Conservation (phyloP, 2,329 filamentous ascomycete genomes). For the Ramularia endophylla region DNA sequence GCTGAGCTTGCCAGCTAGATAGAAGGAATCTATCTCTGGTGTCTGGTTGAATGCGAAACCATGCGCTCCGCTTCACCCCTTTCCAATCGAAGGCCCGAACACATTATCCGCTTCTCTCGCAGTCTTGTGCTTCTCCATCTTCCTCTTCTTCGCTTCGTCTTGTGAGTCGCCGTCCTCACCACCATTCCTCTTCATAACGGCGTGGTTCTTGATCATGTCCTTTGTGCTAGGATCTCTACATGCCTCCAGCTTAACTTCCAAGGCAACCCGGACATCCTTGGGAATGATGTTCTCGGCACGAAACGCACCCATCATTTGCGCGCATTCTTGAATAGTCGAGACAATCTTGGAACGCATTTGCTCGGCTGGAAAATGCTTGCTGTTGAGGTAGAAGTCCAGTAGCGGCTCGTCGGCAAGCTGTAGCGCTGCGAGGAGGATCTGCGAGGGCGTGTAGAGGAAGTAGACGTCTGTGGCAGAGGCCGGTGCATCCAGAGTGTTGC, state of each 20-base stretch:
- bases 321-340: slow-evolving; percentile 35
- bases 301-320: slow-evolving; percentile 32
- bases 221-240: slow-evolving; percentile 70
- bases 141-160: slow-evolving; percentile 40
- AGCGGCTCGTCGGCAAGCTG: slow-evolving; percentile 67
- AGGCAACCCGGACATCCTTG: slow-evolving; percentile 26
- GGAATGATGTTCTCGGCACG: slow-evolving; percentile 21
- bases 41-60: too few species aligned
- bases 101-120: slow-evolving; percentile 36
- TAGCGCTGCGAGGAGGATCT: slow-evolving; percentile 84
- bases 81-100: slow-evolving; percentile 34
- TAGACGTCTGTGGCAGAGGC: slow-evolving; percentile 91
- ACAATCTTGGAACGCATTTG: slow-evolving; percentile 32
- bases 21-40: too few species aligned
- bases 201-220: slow-evolving; percentile 64
- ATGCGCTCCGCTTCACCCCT: slow-evolving; percentile 1
- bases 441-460: slow-evolving; percentile 89
- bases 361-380: slow-evolving; percentile 34
- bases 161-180: slow-evolving; percentile 36
- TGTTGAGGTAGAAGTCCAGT: slow-evolving; percentile 40
- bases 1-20: too few species aligned
- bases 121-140: slow-evolving; percentile 38
- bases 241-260: slow-evolving; percentile 64
- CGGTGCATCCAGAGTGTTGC: slow-evolving; percentile 64
- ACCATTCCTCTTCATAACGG: slow-evolving; percentile 48